phyloP scores from a whole-genome alignment of 2,329 filamentous ascomycete genomes.

The Tolypocladium amazonense region DNA sequence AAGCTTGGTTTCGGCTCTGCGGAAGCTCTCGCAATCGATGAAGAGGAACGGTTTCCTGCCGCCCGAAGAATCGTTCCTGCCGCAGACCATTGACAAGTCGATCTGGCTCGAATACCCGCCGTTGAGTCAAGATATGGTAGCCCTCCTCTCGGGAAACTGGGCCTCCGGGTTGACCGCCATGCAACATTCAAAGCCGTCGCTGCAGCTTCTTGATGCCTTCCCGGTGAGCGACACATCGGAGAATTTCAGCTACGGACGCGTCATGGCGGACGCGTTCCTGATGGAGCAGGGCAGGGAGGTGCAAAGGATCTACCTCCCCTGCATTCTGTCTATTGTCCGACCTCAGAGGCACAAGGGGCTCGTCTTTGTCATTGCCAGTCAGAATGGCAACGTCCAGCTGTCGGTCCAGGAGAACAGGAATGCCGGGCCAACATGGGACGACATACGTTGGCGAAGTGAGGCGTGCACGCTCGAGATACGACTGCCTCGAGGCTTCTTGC shows the following conservation, averaged over 20 bases:
- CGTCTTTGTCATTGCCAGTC: slow-evolving; percentile 66
- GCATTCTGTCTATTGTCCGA: slow-evolving; percentile 65
- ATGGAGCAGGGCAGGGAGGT: slow-evolving; percentile 62
- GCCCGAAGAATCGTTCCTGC: slow-evolving; percentile 56
- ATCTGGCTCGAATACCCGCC: slow-evolving; percentile 74
- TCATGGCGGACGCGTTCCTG: slow-evolving; percentile 63
- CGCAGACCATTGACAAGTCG: slow-evolving; percentile 66
- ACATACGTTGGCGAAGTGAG: slow-evolving; percentile 69
- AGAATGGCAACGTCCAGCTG: slow-evolving; percentile 67
- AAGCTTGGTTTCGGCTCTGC: slow-evolving; percentile 52
- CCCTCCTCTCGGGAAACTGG: slow-evolving; percentile 55
- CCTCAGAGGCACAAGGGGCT: slow-evolving; percentile 58
- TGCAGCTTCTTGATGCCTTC: slow-evolving; percentile 55
- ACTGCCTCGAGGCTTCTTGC: slow-evolving; percentile 64
- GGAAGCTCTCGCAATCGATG: slow-evolving; percentile 72
- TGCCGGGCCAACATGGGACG: slow-evolving; percentile 65
- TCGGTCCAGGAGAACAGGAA: slow-evolving; percentile 59
- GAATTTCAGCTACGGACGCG: slow-evolving; percentile 69
- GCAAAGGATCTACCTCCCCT: slow-evolving; percentile 59
- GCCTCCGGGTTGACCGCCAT: slow-evolving; percentile 36
- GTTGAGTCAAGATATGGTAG: slow-evolving; percentile 60
- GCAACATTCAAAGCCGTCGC: slow-evolving; percentile 33
- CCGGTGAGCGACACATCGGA: slow-evolving; percentile 66
- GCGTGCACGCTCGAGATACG: slow-evolving; percentile 55
- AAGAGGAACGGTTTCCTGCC: slow-evolving; percentile 72